phyloP scores from a whole-genome alignment of 2,329 filamentous ascomycete genomes.

The Paramyrothecium roridum region DNA sequence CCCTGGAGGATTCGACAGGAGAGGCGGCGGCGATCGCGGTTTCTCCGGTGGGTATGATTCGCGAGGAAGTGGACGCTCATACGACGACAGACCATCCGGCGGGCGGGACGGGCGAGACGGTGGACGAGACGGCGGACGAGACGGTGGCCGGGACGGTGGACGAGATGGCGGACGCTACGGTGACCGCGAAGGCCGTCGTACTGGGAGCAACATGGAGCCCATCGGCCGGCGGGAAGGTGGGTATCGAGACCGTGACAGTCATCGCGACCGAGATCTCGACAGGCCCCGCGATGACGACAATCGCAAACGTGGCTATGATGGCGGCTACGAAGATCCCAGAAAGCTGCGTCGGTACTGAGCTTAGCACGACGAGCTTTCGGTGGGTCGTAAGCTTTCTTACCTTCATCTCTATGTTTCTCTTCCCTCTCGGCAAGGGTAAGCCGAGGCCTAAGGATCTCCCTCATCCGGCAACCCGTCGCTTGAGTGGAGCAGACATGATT shows the following conservation, averaged over 20 bases:
- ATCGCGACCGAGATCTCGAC: conserved; percentile 46
- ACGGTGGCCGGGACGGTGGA: conserved; percentile 37
- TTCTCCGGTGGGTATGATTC: conserved; percentile 46
- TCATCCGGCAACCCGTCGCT: conserved; percentile 4
- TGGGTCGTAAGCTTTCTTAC: conserved; percentile 17
- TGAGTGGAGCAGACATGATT: conserved; percentile 1
- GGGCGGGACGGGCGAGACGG: conserved; percentile 41
- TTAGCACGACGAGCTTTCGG: conserved; percentile 11
- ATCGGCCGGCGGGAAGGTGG: conserved; percentile 65
- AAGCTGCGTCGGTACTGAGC: conserved; percentile 61
- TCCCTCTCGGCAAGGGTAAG: conserved; percentile 18
- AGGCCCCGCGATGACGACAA: conserved; percentile 55
- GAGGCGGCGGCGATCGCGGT: conserved; percentile 44
- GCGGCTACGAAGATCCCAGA: conserved; percentile 74
- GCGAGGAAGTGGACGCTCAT: conserved; percentile 51
- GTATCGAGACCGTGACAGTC: conserved; percentile 50
- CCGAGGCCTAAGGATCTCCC: not conserved
- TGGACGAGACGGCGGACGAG: conserved; percentile 28
- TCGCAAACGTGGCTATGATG: conserved; percentile 71
- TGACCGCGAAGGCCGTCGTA: conserved; percentile 49
- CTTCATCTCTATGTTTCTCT: conserved; percentile 12
- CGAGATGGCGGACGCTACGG: conserved; percentile 36
- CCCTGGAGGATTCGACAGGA: conserved; percentile 48
- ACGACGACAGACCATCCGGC: conserved; percentile 50
- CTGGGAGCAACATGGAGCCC: conserved; percentile 81